Evolutionary conservation across 257 asterid species (phyloP).

Genomic region (Gentiana straminea): DNA sequence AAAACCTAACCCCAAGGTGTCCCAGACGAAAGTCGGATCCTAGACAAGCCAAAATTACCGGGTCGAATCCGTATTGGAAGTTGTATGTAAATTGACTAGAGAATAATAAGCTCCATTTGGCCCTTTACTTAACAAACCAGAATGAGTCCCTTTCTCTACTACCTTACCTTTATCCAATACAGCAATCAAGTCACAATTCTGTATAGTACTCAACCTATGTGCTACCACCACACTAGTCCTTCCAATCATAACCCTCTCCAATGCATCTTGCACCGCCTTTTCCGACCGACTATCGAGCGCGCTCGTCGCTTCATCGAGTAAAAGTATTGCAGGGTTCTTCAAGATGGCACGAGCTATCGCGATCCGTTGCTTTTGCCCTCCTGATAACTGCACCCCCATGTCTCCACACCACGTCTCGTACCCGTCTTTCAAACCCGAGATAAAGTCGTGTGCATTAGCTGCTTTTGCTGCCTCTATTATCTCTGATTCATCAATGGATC

Average conservation of each 20-base stretch:
- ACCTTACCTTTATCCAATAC: constrained; percentile 68
- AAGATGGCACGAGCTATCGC: constrained; percentile 74
- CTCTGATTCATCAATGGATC: constrained; percentile 39
- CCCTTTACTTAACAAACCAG: constrained; percentile 50
- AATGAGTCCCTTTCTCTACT: constrained; percentile 69
- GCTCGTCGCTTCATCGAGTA: constrained; percentile 84
- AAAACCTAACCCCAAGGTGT: too few relatives aligned
- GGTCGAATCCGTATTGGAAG: constrained; percentile 6
- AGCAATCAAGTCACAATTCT: constrained; percentile 52
- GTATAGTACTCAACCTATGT: constrained; percentile 70
- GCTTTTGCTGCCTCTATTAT: constrained; percentile 60
- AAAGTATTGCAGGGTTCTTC: constrained; percentile 51
- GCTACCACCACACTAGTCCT: constrained; percentile 88
- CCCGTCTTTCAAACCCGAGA: constrained; percentile 52
- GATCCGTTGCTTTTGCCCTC: constrained; percentile 86
- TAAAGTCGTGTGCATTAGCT: constrained; percentile 83
- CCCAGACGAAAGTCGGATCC: too few relatives aligned
- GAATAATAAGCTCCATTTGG: constrained; percentile 58
- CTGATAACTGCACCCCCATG: constrained; percentile 72
- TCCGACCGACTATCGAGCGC: constrained; percentile 79
- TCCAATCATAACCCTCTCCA: constrained; percentile 74
- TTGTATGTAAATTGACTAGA: constrained; percentile 56
- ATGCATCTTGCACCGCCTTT: constrained; percentile 76
- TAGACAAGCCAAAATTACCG: too few relatives aligned
- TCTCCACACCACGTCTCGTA: constrained; percentile 81